A percentile compares a stretch with the other conserved stretches of the same genome.
phyloP scores from a whole-genome alignment of 108 stramenopile genomes.

The Parmales sp. region DNA sequence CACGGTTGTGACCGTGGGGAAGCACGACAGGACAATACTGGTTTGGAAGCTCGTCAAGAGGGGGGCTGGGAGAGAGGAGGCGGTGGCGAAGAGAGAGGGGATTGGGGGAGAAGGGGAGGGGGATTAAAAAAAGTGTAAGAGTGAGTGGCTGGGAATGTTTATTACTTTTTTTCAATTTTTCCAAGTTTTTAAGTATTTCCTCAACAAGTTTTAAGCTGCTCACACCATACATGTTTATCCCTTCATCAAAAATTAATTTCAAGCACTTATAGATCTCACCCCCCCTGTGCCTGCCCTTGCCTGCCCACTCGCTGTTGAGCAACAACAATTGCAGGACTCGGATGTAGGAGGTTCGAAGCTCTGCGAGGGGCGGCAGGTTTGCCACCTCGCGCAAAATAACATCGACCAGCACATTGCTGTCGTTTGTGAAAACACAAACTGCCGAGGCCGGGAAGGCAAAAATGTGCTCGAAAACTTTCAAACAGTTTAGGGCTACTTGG shows the following conservation, averaged over 20 bases:
- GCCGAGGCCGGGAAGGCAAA: not conserved
- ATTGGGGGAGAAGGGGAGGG: not conserved
- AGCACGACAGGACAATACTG: slow-evolving; percentile 11
- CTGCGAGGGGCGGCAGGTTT: not conserved
- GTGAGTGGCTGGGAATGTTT: too few relatives aligned
- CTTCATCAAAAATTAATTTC: too few relatives aligned
- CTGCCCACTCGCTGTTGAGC: slow-evolving; percentile 3
- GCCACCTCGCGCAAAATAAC: not conserved
- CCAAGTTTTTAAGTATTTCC: too few relatives aligned
- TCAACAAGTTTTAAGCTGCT: too few relatives aligned
- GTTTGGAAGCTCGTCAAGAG: slow-evolving; percentile 1
- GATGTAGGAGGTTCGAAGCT: not conserved
- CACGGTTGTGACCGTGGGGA: slow-evolving; percentile 14
- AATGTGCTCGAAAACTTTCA: not conserved
- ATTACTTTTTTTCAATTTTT: too few relatives aligned
- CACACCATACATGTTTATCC: too few relatives aligned
- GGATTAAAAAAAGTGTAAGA: not conserved
- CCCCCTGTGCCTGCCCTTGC: slow-evolving; percentile 2
- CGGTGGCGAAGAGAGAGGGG: not conserved
- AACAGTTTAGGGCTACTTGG: too few relatives aligned
- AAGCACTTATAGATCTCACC: slow-evolving; percentile 6
- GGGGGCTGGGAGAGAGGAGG: not conserved
- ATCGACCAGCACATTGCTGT: not conserved
- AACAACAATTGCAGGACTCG: not conserved
- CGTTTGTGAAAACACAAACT: not conserved